Evolutionary conservation across 345 rosid species (phyloP).

Genomic region (Rhodamnia argentea): DNA sequence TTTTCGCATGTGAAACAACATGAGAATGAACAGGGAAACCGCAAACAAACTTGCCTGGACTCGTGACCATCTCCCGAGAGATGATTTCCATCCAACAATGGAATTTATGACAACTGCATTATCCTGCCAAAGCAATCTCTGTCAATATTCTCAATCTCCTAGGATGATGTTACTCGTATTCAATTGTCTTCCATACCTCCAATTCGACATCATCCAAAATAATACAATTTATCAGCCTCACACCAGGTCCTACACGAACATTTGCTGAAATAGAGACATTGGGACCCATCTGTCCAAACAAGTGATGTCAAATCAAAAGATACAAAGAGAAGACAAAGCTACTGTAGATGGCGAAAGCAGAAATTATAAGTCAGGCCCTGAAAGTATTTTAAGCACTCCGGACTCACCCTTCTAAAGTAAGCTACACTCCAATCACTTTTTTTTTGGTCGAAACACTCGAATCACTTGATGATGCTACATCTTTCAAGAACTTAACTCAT

Average conservation of each 20-base stretch:
- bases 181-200: constrained; percentile 21
- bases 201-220: constrained; percentile 67
- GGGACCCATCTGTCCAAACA: constrained; percentile 41
- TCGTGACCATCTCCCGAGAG: constrained; percentile 72
- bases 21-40: not conserved
- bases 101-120: constrained; percentile 68
- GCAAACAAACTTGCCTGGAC: constrained; percentile 46
- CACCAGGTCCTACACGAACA: constrained; percentile 60
- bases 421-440: not conserved
- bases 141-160: not conserved
- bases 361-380: not conserved
- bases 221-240: constrained; percentile 61
- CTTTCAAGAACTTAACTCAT: not conserved
- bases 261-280: constrained; percentile 57
- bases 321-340: not conserved
- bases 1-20: not conserved
- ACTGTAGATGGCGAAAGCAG: not conserved
- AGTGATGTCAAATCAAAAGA: not conserved
- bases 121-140: constrained; percentile 31
- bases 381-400: not conserved
- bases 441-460: no score
- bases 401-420: not conserved
- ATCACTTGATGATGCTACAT: not conserved
- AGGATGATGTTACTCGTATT: not conserved
- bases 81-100: constrained; percentile 79